phyloP scores from a whole-genome alignment of 2,329 filamentous ascomycete genomes.

The Fusarium ambrosium region DNA sequence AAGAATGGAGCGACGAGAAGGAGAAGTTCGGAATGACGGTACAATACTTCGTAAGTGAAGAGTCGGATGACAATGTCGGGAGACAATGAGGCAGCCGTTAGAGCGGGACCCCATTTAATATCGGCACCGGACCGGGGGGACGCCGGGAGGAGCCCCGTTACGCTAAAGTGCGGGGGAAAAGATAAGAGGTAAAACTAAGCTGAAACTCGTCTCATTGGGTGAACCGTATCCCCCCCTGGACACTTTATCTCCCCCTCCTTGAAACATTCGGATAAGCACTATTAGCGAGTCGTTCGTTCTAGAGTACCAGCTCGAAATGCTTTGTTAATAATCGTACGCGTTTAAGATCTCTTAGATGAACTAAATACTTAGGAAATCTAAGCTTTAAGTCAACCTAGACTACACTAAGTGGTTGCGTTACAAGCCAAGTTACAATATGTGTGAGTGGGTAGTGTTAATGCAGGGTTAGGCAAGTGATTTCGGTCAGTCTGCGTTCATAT shows the following conservation, averaged over 20 bases:
- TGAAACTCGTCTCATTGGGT: neutral
- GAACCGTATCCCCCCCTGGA: neutral
- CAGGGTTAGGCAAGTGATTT: neutral
- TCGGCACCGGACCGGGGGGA: neutral
- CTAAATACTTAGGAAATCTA: neutral
- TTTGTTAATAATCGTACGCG: neutral
- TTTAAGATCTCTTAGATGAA: neutral
- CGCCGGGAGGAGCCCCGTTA: neutral
- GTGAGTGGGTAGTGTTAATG: neutral
- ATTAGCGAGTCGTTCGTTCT: neutral
- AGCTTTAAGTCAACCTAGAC: neutral
- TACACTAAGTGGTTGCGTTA: neutral
- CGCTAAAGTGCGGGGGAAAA: neutral
- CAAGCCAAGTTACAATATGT: neutral
- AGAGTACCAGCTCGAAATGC: neutral
- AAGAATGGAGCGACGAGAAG: neutral
- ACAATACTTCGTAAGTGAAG: neutral
- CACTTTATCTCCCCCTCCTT: neutral
- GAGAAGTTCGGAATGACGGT: neutral
- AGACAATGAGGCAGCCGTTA: neutral
- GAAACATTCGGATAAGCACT: neutral
- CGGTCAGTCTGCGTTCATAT: neutral
- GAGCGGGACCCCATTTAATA: neutral
- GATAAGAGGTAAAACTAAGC: neutral
- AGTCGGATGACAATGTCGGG: neutral